Evolutionary conservation across 371 early-diverging fungal genomes (phyloP).

Genomic region (Apophysomyces variabilis): DNA sequence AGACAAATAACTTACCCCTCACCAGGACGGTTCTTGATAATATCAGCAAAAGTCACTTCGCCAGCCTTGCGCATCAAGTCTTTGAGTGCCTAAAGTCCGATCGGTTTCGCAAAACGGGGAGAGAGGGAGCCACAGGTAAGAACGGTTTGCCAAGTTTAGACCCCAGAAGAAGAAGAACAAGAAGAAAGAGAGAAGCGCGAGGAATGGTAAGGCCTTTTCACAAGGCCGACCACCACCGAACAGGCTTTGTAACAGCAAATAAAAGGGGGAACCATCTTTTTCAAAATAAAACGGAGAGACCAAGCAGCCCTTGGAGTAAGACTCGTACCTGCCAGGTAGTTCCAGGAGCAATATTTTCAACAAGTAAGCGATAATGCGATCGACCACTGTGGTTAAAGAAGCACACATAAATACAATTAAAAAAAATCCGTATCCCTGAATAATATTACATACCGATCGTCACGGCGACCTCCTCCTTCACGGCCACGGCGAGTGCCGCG

Average conservation of each 20-base stretch:
- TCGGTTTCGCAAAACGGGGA: conserved; percentile 14
- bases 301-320: conserved; percentile 25
- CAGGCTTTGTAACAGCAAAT: conserved; percentile 17
- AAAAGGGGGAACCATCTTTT: conserved; percentile 16
- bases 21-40: conserved; percentile 79
- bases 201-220: conserved; percentile 10
- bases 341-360: conserved; percentile 73
- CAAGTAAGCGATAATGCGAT: conserved; percentile 68
- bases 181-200: conserved; percentile 20
- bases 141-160: conserved; percentile 16
- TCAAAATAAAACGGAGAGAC: conserved; percentile 13
- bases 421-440: background rate
- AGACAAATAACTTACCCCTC: conserved; percentile 72
- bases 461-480: conserved; percentile 45
- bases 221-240: conserved; percentile 5
- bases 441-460: conserved; percentile 34
- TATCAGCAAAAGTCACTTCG: conserved; percentile 93
- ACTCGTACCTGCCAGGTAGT: conserved; percentile 84
- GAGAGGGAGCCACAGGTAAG: conserved; percentile 28
- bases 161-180: conserved; percentile 6
- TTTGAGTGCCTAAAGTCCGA: conserved; percentile 85
- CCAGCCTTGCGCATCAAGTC: conserved; percentile 95
- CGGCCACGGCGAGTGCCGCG: conserved; percentile 67
- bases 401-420: background rate
- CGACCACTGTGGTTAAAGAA: conserved; percentile 37